Evolutionary conservation across 495 filamentous ascomycete genomes (phyloP), one percentile per base, ranked within the genome.

Genomic region (Tuber calosporum): DNA sequence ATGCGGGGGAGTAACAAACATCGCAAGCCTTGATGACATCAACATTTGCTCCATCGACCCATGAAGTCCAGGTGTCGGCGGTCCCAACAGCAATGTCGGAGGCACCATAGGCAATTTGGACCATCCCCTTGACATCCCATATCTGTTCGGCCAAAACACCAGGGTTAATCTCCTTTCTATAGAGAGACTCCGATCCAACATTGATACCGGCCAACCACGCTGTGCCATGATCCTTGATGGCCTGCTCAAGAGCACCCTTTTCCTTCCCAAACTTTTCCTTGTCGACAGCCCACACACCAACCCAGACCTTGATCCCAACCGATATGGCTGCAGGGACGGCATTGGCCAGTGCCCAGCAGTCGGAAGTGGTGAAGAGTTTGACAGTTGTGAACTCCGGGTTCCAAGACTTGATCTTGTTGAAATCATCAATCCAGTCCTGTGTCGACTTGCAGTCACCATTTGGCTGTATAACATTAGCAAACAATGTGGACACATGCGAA

Each of bases 51-150:
- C 84, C 81, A 82, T 96, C 90, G 79, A 89, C 89, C 89, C 90
- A 96, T 73, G 89, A 89, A 66, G 90, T 92, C 93, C 94, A 97
- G 72, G 93, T 97, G 83, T 97, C 93, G 81, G 96, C 93, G 83
- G 96, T 92, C 66, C 94, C 93, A 77, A 97, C 84, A 17, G 87
- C 84, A 45, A 84, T 84, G 58, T 48, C 13, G 37, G 53, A 6
- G 8, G 77, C 74, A 4, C 70, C 70, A 39, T 71, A 69, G 17
- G 75, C 43, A n/a, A 71, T 69, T 34, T 82, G 80, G 48, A 81
- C 75, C 80, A 82, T 82, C 26, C 80, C 80, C 71, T 82, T 82
- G 70, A 82, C 79, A n/a, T 82, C 79, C 41, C 75, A 82, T 66
- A 82, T 82, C 73, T 81, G 77, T 43, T 73, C 36, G 4, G 80